A percentile compares a stretch with the other conserved stretches of the same genome.
Conservation (phyloP, 768 basidiomycete species). For the Chiua virens region DNA sequence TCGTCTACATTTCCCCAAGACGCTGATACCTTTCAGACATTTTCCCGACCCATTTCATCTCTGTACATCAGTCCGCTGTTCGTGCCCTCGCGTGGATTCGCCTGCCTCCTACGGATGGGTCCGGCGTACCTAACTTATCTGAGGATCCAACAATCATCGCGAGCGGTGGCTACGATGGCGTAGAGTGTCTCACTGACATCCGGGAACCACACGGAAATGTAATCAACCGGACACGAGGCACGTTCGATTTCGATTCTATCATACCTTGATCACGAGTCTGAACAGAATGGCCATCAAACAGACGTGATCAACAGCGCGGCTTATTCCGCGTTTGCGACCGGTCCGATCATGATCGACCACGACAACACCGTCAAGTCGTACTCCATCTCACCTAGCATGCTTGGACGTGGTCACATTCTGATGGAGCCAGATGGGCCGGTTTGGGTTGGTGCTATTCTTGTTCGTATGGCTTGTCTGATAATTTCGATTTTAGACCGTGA, state of each 20-base stretch:
- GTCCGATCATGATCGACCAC: conserved; percentile 76
- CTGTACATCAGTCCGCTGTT: conserved; percentile 77
- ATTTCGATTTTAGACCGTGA: conserved; percentile 50
- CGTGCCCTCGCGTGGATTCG: conserved; percentile 75
- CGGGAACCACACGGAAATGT: conserved; percentile 65
- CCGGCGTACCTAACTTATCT: conserved; percentile 45
- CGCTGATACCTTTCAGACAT: conserved; percentile 28
- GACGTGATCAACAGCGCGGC: conserved; percentile 70
- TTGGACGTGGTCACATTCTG: conserved; percentile 70
- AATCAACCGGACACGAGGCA: conserved; percentile 79
- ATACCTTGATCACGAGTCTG: background rate
- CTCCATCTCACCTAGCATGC: conserved; percentile 67
- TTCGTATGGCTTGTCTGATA: background rate
- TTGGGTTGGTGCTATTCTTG: conserved; percentile 60
- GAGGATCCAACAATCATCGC: conserved; percentile 72
- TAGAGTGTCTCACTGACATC: conserved; percentile 74
- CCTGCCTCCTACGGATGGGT: conserved; percentile 53
- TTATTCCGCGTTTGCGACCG: conserved; percentile 67
- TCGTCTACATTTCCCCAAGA: background rate
- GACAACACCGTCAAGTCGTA: conserved; percentile 80
- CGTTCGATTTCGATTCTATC: background rate
- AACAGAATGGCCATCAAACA: conserved; percentile 25
- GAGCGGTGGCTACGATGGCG: conserved; percentile 81
- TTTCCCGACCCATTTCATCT: conserved; percentile 71
- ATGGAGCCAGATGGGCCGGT: conserved; percentile 77